phyloP scores from a whole-genome alignment of 2,329 filamentous ascomycete genomes.

The Fusarium subtropicale region DNA sequence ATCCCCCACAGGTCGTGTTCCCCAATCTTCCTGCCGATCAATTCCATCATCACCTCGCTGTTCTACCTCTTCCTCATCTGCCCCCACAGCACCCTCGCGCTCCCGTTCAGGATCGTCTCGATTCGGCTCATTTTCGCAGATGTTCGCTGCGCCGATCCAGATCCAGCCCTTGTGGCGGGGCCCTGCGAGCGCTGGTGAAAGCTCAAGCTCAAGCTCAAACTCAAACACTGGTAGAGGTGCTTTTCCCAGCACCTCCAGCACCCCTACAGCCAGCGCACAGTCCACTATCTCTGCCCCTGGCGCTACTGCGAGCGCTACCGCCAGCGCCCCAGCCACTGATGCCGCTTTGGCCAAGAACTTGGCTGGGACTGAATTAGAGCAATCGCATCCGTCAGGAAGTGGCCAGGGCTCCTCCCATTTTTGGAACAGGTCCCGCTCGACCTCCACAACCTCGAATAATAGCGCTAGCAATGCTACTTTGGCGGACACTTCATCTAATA shows the following conservation, averaged over 20 bases:
- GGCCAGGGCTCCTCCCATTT: constrained; percentile 44
- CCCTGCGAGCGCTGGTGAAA: constrained; percentile 8
- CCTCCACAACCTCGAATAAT: constrained; percentile 44
- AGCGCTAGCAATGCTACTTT: constrained; percentile 44
- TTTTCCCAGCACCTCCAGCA: constrained; percentile 32
- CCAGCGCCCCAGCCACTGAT: constrained; percentile 38
- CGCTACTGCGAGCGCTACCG: constrained; percentile 35
- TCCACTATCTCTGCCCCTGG: constrained; percentile 27
- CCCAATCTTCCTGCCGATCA: constrained; percentile 23
- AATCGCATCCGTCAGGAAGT: constrained; percentile 32
- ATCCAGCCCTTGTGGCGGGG: constrained; percentile 46
- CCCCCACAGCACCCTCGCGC: constrained; percentile 45
- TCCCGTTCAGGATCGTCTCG: constrained; percentile 36
- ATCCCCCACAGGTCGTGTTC: constrained; percentile 28
- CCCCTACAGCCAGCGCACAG: constrained; percentile 31
- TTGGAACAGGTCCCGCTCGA: constrained; percentile 45
- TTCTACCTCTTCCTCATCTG: constrained; percentile 43
- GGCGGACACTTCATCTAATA: constrained; percentile 42
- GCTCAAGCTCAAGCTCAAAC: constrained; percentile 7
- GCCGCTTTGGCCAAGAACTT: constrained; percentile 27
- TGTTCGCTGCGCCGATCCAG: constrained; percentile 42
- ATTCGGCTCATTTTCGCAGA: constrained; percentile 45
- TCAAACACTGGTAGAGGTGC: constrained; percentile 18
- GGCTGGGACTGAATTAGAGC: constrained; percentile 32
- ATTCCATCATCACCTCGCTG: constrained; percentile 41